Evolutionary conservation across 1,139 yeast species (phyloP).

Genomic region (Lodderomyces margitis): DNA sequence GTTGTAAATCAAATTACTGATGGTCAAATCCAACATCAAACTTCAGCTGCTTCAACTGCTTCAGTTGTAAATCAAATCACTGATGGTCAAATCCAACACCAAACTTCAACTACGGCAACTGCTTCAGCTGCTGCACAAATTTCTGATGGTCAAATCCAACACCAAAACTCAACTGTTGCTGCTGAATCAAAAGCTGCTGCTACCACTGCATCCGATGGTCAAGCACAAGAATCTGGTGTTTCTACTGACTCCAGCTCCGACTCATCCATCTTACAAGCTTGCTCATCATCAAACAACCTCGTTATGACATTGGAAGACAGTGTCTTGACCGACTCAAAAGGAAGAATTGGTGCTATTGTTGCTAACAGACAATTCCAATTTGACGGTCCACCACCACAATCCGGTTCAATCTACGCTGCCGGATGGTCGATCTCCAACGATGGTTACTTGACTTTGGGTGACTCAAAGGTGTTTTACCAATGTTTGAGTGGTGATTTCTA

Average conservation of each 20-base stretch:
- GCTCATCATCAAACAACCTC: constrained; percentile 11
- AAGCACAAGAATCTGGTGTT: constrained; percentile 1
- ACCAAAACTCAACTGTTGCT: constrained; percentile 15
- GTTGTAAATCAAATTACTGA: constrained; percentile 37
- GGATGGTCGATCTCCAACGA: constrained; percentile 68
- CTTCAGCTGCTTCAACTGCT: constrained; percentile 32
- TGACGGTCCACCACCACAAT: constrained; percentile 91
- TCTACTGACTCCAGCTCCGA: not conserved
- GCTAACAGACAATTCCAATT: constrained; percentile 87
- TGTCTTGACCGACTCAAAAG: constrained; percentile 57
- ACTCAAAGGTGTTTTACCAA: constrained; percentile 65
- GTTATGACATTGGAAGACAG: constrained; percentile 53
- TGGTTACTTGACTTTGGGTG: constrained; percentile 71
- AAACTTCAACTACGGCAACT: constrained; percentile 24
- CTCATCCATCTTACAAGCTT: constrained; percentile 10
- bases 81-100: constrained; percentile 38
- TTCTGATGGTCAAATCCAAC: constrained; percentile 13
- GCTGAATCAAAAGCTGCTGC: constrained; percentile 6
- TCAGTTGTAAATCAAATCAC: constrained; percentile 30
- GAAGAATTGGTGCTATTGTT: constrained; percentile 80
- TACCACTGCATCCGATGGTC: constrained; percentile 5
- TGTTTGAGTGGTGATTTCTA: constrained; percentile 78
- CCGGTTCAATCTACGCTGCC: constrained; percentile 82
- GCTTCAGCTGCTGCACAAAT: constrained; percentile 24
- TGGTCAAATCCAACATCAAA: constrained; percentile 42